Evolutionary conservation across 257 asterid genomes (phyloP).

Genomic region (Apocynum venetum): DNA sequence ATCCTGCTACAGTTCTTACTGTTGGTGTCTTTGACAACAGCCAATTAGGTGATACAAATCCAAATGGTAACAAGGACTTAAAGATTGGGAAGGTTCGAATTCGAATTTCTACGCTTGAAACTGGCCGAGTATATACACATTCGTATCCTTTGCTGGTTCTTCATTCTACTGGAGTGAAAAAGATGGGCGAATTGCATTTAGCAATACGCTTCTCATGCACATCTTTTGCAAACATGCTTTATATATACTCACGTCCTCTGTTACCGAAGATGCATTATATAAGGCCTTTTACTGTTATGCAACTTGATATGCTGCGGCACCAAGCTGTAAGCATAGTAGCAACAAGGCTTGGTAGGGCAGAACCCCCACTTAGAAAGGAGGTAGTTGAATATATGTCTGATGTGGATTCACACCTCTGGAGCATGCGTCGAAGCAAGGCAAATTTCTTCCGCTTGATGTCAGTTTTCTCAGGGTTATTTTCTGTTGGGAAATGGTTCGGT

Average conservation of each 20-base stretch:
- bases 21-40: conserved; percentile 85
- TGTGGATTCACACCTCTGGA: conserved; percentile 89
- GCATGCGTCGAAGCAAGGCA: conserved; percentile 92
- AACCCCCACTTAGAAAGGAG: conserved; percentile 84
- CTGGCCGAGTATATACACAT: conserved; percentile 83
- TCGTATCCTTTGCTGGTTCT: conserved; percentile 77
- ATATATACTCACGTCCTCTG: conserved; percentile 60
- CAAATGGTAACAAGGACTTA: conserved; percentile 50
- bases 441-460: conserved; percentile 84
- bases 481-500: conserved; percentile 68
- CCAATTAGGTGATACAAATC: conserved; percentile 52
- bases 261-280: conserved; percentile 85
- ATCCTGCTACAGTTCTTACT: conserved; percentile 83
- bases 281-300: conserved; percentile 76
- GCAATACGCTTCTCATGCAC: conserved; percentile 79
- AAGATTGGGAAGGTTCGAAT: conserved; percentile 89
- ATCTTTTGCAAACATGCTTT: conserved; percentile 69
- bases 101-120: conserved; percentile 80
- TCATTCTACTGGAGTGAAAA: conserved; percentile 79
- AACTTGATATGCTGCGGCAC: conserved; percentile 78
- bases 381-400: conserved; percentile 89
- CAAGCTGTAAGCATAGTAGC: conserved; percentile 89
- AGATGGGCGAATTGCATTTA: conserved; percentile 89
- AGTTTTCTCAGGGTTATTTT: conserved; percentile 62
- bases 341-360: conserved; percentile 62